Conservation (phyloP, 2,329 filamentous ascomycete genomes). For the Aspergillaceae sp. region DNA sequence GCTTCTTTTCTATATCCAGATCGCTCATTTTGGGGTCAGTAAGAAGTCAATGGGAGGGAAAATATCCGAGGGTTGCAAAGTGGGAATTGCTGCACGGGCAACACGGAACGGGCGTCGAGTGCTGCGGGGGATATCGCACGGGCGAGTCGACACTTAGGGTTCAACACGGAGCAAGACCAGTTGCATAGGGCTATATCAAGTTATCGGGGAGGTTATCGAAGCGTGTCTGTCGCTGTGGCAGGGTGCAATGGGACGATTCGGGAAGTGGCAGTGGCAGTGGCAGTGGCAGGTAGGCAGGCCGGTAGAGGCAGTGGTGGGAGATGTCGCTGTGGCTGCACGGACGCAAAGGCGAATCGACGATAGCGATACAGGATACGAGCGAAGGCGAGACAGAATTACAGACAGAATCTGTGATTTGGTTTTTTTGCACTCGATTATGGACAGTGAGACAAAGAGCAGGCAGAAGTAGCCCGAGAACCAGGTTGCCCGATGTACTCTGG, state of each 20-base stretch:
- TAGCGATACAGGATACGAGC: not conserved
- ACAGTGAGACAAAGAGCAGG: not conserved
- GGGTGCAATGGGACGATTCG: not conserved
- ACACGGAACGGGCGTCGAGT: constrained; percentile 2
- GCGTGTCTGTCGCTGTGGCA: not conserved
- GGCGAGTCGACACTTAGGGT: not conserved
- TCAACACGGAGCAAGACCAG: not conserved
- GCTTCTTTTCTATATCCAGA: constrained; percentile 13
- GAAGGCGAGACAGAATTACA: not conserved
- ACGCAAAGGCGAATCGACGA: not conserved
- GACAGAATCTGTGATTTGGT: not conserved
- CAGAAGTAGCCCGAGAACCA: too few species aligned
- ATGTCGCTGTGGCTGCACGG: not conserved
- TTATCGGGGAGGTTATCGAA: not conserved
- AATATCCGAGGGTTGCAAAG: not conserved
- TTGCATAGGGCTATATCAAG: not conserved
- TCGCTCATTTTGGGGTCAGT: constrained; percentile 8
- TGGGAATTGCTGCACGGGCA: constrained; percentile 8
- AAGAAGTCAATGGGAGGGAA: not conserved
- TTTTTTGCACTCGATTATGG: not conserved
- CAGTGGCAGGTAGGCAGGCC: too few species aligned
- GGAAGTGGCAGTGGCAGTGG: not conserved
- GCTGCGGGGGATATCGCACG: not conserved
- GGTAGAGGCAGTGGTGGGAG: not conserved
- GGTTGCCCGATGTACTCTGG: too few species aligned